These are phyloP conservation scores for Crithidia mellificae DNA, from an alignment of 208 protist genomes.

Conservation along the genomic window DNA sequence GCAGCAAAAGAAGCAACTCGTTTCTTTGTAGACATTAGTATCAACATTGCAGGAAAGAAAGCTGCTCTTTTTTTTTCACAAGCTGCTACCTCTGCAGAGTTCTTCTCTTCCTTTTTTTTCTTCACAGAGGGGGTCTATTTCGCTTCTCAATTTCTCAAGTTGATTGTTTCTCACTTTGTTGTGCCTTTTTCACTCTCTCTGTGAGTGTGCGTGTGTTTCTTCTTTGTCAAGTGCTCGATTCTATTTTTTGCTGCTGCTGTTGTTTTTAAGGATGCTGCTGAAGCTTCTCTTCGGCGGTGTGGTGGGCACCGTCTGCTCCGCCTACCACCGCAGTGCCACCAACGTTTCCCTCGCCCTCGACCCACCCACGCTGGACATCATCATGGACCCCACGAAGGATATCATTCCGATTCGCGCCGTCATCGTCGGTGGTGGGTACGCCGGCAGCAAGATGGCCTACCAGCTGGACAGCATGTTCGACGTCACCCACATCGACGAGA, in stretches of 20 bases:
- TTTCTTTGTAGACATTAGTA: no score
- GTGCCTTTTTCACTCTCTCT: slow-evolving; percentile 14
- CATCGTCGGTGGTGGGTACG: slow-evolving; percentile 84
- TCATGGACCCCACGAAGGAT: slow-evolving; percentile 84
- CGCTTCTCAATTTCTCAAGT: neutral
- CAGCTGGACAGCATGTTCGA: slow-evolving; percentile 88
- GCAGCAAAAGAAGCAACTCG: no score
- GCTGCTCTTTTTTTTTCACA: neutral
- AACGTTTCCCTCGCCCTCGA: slow-evolving; percentile 50
- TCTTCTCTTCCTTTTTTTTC: neutral
- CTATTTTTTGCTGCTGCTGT: slow-evolving; percentile 7
- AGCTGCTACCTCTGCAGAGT: neutral
- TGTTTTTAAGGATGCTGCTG: slow-evolving; percentile 47
- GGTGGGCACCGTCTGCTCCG: slow-evolving; percentile 46
- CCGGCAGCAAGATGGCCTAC: slow-evolving; percentile 73
- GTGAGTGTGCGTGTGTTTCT: slow-evolving; percentile 8
- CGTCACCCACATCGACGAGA: slow-evolving; percentile 85
- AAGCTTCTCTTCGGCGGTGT: slow-evolving; percentile 47
- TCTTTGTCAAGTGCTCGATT: no score
- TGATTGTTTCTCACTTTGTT: neutral
- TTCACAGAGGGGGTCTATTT: slow-evolving; percentile 10
- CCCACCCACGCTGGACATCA: slow-evolving; percentile 60
- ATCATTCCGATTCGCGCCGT: slow-evolving; percentile 72
- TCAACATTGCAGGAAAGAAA: no score
- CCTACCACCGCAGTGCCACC: slow-evolving; percentile 24